Conservation (phyloP, 2,329 filamentous ascomycete species). For the Penicillium sp. region DNA sequence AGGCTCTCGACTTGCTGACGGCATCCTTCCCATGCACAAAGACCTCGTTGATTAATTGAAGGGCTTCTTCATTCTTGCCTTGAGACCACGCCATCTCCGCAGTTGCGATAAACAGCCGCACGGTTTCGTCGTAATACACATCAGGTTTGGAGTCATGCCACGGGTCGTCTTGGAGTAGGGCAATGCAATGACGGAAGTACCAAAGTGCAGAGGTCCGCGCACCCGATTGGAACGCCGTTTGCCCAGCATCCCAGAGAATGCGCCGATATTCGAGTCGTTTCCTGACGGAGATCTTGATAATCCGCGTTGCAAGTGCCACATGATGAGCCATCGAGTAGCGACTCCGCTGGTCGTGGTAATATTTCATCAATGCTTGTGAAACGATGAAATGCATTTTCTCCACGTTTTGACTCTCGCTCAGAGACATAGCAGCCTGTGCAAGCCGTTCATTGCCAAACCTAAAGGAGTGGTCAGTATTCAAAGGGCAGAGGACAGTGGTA, state of each 20-base stretch:
- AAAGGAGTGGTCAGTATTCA: slow-evolving; percentile 6
- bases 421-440: slow-evolving; percentile 65
- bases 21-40: slow-evolving; percentile 67
- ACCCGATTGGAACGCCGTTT: slow-evolving; percentile 73
- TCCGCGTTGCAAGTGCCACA: slow-evolving; percentile 70
- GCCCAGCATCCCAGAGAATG: slow-evolving; percentile 73
- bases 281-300: slow-evolving; percentile 65
- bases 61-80: slow-evolving; percentile 65
- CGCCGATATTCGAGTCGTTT: slow-evolving; percentile 66
- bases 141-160: slow-evolving; percentile 70
- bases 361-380: slow-evolving; percentile 73
- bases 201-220: slow-evolving; percentile 76
- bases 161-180: slow-evolving; percentile 71
- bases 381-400: slow-evolving; percentile 89
- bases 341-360: slow-evolving; percentile 59
- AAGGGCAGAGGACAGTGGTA: background rate
- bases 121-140: slow-evolving; percentile 79
- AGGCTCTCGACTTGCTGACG: slow-evolving; percentile 78
- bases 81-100: slow-evolving; percentile 82
- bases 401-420: slow-evolving; percentile 64
- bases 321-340: slow-evolving; percentile 75
- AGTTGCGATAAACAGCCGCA: slow-evolving; percentile 71
- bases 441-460: slow-evolving; percentile 87
- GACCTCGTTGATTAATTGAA: slow-evolving; percentile 64
- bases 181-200: slow-evolving; percentile 73